phyloP scores from a whole-genome alignment of 805 yeast species.

The Pichia eremophila region DNA sequence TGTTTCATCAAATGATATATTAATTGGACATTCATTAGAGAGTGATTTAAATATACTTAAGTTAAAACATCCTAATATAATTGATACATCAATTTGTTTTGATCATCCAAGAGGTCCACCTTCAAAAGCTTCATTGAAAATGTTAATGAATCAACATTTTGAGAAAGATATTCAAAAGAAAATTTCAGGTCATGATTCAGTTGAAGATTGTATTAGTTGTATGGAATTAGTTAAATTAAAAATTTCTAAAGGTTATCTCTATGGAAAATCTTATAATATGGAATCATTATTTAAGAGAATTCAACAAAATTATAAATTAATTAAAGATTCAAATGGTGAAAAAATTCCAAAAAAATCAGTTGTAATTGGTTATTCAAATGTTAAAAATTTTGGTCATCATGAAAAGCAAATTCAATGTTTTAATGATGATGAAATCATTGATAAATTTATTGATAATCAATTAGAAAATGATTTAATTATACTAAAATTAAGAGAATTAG shows the following conservation, averaged over 20 bases:
- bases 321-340: constrained; percentile 14
- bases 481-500: constrained; percentile 51
- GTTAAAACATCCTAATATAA: constrained; percentile 60
- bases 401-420: constrained; percentile 34
- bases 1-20: constrained; percentile 49
- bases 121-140: constrained; percentile 64
- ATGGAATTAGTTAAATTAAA: constrained; percentile 67
- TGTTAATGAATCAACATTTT: constrained; percentile 52
- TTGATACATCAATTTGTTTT: constrained; percentile 72
- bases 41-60: constrained; percentile 67
- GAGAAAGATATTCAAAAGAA: constrained; percentile 56
- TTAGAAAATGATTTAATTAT: constrained; percentile 39
- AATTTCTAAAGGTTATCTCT: constrained; percentile 52
- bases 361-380: constrained; percentile 16
- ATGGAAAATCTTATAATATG: constrained; percentile 44
- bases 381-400: constrained; percentile 13
- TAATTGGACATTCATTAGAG: constrained; percentile 87
- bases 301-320: constrained; percentile 15
- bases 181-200: constrained; percentile 68
- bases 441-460: constrained; percentile 29
- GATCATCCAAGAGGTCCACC: constrained; percentile 85
- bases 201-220: constrained; percentile 78
- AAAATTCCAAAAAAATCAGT: constrained; percentile 21
- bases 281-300: constrained; percentile 35
- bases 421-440: constrained; percentile 53